Evolutionary conservation across 257 asterid genomes (phyloP).

Genomic region (Thymus quinquecostatus): DNA sequence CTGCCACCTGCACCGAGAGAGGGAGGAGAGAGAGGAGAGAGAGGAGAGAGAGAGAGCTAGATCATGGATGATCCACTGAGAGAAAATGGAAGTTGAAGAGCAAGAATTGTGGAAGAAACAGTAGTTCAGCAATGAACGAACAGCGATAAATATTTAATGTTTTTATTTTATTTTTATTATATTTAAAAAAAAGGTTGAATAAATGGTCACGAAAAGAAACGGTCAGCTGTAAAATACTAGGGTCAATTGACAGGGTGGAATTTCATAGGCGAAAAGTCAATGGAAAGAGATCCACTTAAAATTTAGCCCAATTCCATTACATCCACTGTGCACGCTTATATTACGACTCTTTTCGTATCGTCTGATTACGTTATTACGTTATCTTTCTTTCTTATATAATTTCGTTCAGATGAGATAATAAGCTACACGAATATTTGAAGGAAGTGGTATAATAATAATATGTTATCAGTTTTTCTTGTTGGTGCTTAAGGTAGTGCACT

Average conservation of each 20-base stretch:
- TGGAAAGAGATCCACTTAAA: not conserved
- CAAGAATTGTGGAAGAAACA: not conserved
- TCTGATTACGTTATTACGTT: too few relatives aligned
- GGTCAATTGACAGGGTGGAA: not conserved
- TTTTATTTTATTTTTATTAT: not conserved
- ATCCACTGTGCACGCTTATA: too few relatives aligned
- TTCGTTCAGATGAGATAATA: too few relatives aligned
- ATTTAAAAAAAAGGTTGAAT: not conserved
- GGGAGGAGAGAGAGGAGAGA: not conserved
- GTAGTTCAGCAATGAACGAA: not conserved
- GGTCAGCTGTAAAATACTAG: not conserved
- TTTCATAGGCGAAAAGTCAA: not conserved
- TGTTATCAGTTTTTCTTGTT: too few relatives aligned
- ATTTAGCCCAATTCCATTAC: not conserved
- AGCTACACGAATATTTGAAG: too few relatives aligned
- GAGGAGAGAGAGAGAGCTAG: slow-evolving; percentile 5
- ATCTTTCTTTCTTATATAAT: too few relatives aligned
- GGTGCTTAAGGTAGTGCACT: not conserved
- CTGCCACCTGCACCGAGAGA: not conserved
- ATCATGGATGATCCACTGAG: slow-evolving; percentile 7
- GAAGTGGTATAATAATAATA: too few relatives aligned
- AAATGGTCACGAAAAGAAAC: not conserved
- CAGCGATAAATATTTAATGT: not conserved
- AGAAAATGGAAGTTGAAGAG: not conserved
- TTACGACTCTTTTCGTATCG: too few relatives aligned